phyloP scores from a whole-genome alignment of 2,329 filamentous ascomycete species.

The Epichloe sp. region DNA sequence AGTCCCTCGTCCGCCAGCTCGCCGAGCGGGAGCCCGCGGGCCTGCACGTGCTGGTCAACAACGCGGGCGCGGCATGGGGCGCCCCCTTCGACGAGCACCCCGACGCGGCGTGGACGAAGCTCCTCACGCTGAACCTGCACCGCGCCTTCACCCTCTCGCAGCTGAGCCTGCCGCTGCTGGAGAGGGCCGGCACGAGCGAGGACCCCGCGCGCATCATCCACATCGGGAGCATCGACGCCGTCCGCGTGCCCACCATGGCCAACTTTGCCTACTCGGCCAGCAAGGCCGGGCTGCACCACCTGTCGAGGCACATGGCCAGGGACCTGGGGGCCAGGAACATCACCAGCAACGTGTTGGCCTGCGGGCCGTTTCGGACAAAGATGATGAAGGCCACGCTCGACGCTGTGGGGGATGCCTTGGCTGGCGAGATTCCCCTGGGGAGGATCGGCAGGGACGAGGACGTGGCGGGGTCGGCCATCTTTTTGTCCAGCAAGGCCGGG shows the following conservation, averaged over 20 bases:
- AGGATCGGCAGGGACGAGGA: conserved; percentile 56
- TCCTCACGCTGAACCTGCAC: conserved; percentile 53
- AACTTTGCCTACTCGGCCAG: conserved; percentile 48
- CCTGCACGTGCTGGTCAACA: conserved; percentile 53
- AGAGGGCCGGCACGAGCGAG: conserved; percentile 27
- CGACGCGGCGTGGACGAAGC: conserved; percentile 42
- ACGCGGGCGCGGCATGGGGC: conserved; percentile 53
- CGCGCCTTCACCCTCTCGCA: conserved; percentile 56
- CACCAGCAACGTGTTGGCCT: conserved; percentile 56
- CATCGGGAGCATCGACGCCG: conserved; percentile 50
- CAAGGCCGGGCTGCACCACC: conserved; percentile 53
- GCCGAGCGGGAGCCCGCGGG: conserved; percentile 30
- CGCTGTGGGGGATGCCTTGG: conserved; percentile 39
- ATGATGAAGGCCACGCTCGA: conserved; percentile 54
- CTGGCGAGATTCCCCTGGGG: conserved; percentile 46
- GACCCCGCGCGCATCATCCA: conserved; percentile 48
- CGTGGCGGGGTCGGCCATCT: conserved; percentile 59
- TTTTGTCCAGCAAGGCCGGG: conserved; percentile 54
- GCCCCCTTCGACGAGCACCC: conserved; percentile 46
- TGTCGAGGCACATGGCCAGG: conserved; percentile 44
- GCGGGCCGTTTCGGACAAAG: conserved; percentile 56
- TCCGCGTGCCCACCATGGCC: conserved; percentile 44
- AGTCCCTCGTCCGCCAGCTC: conserved; percentile 38
- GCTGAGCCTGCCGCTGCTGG: conserved; percentile 44
- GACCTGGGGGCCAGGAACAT: conserved; percentile 47